A percentile compares a stretch with the other conserved stretches of the same genome.
Conservation (phyloP, 257 asterid genomes). For the Salvia splendens region DNA sequence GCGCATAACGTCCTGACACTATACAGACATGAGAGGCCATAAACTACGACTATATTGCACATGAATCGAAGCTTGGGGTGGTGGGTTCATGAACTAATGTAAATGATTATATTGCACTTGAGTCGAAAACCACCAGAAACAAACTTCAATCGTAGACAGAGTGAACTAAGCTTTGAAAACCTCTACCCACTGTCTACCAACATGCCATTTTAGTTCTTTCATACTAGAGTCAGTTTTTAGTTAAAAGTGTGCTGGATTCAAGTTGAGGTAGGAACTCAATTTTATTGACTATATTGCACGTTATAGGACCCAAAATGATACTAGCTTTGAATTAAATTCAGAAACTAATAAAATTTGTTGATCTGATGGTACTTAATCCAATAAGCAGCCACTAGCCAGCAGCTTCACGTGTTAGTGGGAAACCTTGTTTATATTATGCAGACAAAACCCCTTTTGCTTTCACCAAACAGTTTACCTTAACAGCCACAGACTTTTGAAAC, state of each 20-base stretch:
- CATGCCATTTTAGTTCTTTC: not conserved
- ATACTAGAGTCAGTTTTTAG: not conserved
- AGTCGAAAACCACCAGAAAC: not conserved
- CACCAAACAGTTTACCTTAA: conserved; percentile 20
- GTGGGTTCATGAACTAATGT: not conserved
- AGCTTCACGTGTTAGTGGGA: conserved; percentile 27
- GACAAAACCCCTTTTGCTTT: conserved; percentile 25
- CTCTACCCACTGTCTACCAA: not conserved
- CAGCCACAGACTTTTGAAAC: conserved; percentile 16
- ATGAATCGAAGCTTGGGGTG: not conserved
- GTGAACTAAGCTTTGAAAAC: not conserved
- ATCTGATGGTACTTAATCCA: conserved; percentile 12
- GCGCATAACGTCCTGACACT: not conserved
- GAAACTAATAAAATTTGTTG: not conserved
- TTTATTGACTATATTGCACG: not conserved
- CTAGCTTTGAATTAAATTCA: not conserved
- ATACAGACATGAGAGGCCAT: not conserved
- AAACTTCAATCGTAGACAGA: not conserved
- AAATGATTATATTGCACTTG: not conserved
- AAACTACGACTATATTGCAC: not conserved
- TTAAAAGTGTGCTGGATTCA: not conserved
- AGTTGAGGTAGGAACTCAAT: not conserved
- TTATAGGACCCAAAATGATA: not conserved
- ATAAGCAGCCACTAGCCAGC: conserved; percentile 27
- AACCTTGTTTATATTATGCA: conserved; percentile 27